Evolutionary conservation across 129 eudicot genomes (phyloP).

Genomic region (Heracleum sosnowskyi): DNA sequence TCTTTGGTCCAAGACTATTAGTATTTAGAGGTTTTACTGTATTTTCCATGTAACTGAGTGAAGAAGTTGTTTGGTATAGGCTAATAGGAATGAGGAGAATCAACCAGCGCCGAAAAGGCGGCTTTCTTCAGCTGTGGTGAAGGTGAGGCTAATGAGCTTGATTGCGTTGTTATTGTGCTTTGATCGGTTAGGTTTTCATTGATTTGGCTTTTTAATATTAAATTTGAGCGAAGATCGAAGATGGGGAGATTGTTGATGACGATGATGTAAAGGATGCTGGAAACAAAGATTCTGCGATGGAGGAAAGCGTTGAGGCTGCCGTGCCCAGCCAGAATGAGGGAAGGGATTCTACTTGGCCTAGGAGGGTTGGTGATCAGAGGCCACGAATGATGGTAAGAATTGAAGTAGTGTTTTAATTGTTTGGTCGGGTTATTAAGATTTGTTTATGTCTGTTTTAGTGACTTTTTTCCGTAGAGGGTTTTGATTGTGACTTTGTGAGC

Average conservation of each 20-base stretch:
- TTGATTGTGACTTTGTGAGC: not conserved
- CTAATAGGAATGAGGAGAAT: conserved; percentile 74
- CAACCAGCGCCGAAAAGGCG: conserved; percentile 82
- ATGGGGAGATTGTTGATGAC: conserved; percentile 69
- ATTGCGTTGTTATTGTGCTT: not conserved
- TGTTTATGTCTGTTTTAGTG: not conserved
- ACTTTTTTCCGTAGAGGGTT: not conserved
- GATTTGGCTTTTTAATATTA: not conserved
- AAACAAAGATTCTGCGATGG: conserved; percentile 25
- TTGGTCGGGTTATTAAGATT: not conserved
- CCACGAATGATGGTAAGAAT: conserved; percentile 36
- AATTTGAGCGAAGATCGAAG: conserved; percentile 52
- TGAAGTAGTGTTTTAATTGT: not conserved
- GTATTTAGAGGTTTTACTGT: not conserved
- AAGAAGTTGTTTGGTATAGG: conserved; percentile 32
- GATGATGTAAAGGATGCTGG: conserved; percentile 28
- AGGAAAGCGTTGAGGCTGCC: conserved; percentile 24
- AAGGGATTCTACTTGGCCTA: conserved; percentile 41
- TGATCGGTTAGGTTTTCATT: not conserved
- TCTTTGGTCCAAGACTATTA: not conserved
- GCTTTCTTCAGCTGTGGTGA: conserved; percentile 89
- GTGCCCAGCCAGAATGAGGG: conserved; percentile 32
- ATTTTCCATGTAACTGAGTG: not conserved
- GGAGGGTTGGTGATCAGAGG: conserved; percentile 64
- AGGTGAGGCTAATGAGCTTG: conserved; percentile 32